Base-by-base conservation (phyloP, 1,284 basidiomycete genomes). In the Ganoderma boninense region DNA sequence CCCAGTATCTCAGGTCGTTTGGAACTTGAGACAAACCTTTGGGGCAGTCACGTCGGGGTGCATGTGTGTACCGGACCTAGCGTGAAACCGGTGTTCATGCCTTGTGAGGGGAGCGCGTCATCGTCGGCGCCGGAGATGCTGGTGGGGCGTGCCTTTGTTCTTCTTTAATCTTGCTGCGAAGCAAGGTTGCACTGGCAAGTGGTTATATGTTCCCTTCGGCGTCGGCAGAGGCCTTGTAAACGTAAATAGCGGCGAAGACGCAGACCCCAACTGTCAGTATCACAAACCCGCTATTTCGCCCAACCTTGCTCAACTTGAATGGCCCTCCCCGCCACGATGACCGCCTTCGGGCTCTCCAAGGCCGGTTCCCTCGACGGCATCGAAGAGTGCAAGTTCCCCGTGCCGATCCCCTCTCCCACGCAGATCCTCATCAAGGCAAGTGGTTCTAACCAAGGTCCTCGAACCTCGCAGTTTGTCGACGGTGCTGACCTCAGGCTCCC, bases 381-480 rank as follows among this genome's bases (percentile, higher is more conserved):
- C 56, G 56, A 59, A 32, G 32, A 59, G 38, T 59, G 38, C 56
- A 20, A 59, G 56, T 59, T 59, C 10, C 56, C 56, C 8, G 32
- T 59, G 2, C 56, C 56, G 4, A 38, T 32, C 16, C 56, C 56
- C 8, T 26, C 26, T 32, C 56, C 20, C 18, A 59, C 18, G 8
- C 56, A 59, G 56, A 38, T 59, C 18, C 56, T 38, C 56, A 59
- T 59, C 56, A 59, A 59, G 56, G 56, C 56, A 13, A 38, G 56
- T 35, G 5, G 14, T 59, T 1, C 56, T 38, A 18, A 2, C 16
- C 13, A 16, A 26, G 29, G n/a, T n/a, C n/a, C n/a, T n/a, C n/a
- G n/a, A n/a, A n/a, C n/a, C n/a, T n/a, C n/a, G n/a, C 38, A 7
- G 0, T 20, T 6, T 20, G 8, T 1, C 56, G 18, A 11, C 11